A percentile compares a stretch with the other conserved stretches of the same genome.
Evolutionary conservation across 345 rosid species (phyloP).

Genomic region (Moricandia moricandioides): DNA sequence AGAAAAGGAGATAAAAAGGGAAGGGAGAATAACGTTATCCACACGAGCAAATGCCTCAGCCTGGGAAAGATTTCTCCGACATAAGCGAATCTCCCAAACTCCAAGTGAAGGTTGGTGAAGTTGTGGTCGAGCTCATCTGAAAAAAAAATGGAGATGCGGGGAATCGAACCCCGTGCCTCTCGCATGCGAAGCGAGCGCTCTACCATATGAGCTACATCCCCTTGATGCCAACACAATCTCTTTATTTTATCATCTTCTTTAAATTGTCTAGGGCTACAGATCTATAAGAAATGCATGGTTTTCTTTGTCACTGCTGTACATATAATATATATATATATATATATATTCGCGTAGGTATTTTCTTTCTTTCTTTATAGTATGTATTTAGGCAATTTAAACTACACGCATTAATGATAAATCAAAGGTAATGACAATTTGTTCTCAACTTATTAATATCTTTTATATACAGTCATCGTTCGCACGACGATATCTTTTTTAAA

Average conservation of each 20-base stretch:
- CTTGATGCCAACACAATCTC: background rate
- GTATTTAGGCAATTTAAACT: background rate
- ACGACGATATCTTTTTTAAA: background rate
- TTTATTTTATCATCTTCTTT: too few relatives aligned
- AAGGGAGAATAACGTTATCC: too few relatives aligned
- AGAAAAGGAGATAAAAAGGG: too few relatives aligned
- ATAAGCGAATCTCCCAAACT: too few relatives aligned
- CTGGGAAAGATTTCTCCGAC: too few relatives aligned
- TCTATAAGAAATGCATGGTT: background rate
- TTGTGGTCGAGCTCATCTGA: too few relatives aligned
- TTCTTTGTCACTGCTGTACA: background rate
- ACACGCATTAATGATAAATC: background rate
- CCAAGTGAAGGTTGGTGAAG: too few relatives aligned
- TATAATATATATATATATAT: too few relatives aligned
- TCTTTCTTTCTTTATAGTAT: background rate
- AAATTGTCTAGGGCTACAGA: background rate
- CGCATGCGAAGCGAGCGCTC: conserved; percentile 99
- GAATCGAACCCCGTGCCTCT: conserved; percentile 99
- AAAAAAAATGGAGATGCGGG: conserved; percentile 70
- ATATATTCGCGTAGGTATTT: background rate
- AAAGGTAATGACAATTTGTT: background rate
- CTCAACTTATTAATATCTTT: background rate
- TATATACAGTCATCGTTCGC: background rate
- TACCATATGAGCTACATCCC: conserved; percentile 45
- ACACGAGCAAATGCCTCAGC: too few relatives aligned